These are phyloP conservation scores for Talaromyces piceae DNA, from an alignment of 2,329 filamentous ascomycete species.

Conservation along the genomic window DNA sequence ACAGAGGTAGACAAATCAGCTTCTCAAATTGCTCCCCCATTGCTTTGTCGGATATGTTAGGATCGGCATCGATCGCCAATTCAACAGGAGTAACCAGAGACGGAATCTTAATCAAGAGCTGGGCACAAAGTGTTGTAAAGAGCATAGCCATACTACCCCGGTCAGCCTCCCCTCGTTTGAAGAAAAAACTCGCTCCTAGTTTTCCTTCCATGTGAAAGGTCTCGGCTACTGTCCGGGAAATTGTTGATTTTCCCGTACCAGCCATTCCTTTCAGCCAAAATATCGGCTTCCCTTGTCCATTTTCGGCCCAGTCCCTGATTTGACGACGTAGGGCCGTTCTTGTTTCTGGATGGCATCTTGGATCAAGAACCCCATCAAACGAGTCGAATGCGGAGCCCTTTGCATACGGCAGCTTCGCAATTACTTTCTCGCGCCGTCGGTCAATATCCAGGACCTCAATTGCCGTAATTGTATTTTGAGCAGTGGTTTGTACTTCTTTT, in stretches of 20 bases:
- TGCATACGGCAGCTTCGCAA: conserved; percentile 1
- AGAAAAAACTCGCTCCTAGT: conserved; percentile 7
- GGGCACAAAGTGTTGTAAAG: conserved; percentile 29
- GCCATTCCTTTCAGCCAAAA: conserved; percentile 24
- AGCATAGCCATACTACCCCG: conserved; percentile 29
- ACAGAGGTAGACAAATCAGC: conserved; percentile 20
- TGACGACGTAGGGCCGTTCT: conserved; percentile 17
- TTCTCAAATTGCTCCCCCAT: conserved; percentile 22
- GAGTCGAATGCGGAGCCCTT: conserved; percentile 1
- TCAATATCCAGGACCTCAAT: not conserved
- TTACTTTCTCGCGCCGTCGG: not conserved
- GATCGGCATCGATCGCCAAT: conserved; percentile 17
- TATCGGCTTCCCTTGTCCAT: conserved; percentile 9
- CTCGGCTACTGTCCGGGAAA: not conserved
- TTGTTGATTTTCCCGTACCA: conserved; percentile 6
- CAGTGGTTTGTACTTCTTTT: not conserved
- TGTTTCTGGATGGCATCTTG: conserved; percentile 10
- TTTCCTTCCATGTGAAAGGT: not conserved
- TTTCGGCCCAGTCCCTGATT: conserved; percentile 18
- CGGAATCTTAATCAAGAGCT: conserved; percentile 25
- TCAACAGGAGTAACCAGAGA: conserved; percentile 15
- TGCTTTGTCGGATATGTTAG: conserved; percentile 15
- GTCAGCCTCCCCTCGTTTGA: conserved; percentile 28
- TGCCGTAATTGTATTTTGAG: not conserved
- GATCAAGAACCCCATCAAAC: not conserved